These are phyloP conservation scores for Rickenella mellea DNA, from an alignment of 768 basidiomycete species.

Conservation along the genomic window DNA sequence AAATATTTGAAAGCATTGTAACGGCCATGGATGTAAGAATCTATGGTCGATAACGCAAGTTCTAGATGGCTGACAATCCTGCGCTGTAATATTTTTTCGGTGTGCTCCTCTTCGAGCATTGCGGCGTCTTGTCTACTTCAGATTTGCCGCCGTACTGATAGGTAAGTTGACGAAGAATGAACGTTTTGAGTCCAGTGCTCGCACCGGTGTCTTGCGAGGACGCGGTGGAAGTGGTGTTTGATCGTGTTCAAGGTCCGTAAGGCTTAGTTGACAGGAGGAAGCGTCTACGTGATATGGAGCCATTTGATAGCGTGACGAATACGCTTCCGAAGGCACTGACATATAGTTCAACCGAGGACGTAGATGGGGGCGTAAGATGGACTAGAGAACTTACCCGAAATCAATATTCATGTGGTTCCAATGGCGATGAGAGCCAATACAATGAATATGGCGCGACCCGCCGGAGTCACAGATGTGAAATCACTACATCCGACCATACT, in stretches of 20 bases:
- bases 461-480: conserved; percentile 46
- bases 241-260: neutral
- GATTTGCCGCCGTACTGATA: too few relatives aligned
- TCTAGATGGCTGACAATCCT: too few relatives aligned
- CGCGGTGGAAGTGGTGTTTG: too few relatives aligned
- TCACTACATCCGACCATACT: conserved; percentile 74
- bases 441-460: conserved; percentile 68
- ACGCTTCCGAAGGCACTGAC: conserved; percentile 60
- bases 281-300: conserved; percentile 27
- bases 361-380: neutral
- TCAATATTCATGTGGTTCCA: conserved; percentile 63
- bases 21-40: too few relatives aligned
- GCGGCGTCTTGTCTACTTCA: too few relatives aligned
- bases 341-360: conserved; percentile 27
- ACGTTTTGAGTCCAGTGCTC: too few relatives aligned
- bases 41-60: too few relatives aligned
- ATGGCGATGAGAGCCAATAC: conserved; percentile 74
- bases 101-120: too few relatives aligned
- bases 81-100: too few relatives aligned
- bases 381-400: conserved; percentile 42
- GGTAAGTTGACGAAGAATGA: too few relatives aligned
- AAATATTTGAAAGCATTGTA: too few relatives aligned
- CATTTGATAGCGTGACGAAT: conserved; percentile 53
- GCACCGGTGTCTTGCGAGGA: too few relatives aligned
- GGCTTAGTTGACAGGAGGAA: neutral